These are phyloP conservation scores for Colletotrichum destructivum DNA, from an alignment of 2,329 filamentous ascomycete species.

Conservation along the genomic window DNA sequence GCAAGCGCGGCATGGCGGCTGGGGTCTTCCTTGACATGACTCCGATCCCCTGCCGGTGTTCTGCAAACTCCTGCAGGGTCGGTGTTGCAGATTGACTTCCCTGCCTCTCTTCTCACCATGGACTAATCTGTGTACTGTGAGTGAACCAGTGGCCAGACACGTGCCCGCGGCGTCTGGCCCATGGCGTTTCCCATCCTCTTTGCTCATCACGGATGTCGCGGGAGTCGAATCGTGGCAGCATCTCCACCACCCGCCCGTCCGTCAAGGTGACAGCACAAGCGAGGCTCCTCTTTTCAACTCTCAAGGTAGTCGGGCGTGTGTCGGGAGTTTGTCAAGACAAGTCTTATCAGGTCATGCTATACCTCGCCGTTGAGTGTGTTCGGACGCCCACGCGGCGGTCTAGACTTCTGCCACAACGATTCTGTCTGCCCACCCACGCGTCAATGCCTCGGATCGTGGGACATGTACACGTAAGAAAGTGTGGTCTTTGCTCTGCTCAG, in stretches of 20 bases:
- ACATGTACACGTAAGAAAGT: not conserved
- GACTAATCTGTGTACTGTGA: not conserved
- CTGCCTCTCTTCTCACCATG: not conserved
- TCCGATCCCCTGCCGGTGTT: not conserved
- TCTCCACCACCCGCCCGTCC: not conserved
- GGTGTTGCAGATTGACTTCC: slow-evolving; percentile 29
- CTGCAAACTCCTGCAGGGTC: not conserved
- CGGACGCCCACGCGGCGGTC: not conserved
- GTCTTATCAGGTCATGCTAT: slow-evolving; percentile 14
- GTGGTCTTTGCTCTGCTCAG: slow-evolving; percentile 5
- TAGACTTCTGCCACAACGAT: not conserved
- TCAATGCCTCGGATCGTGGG: not conserved
- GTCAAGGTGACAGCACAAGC: not conserved
- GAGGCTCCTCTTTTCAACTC: not conserved
- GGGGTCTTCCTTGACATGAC: slow-evolving; percentile 18
- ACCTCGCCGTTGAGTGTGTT: not conserved
- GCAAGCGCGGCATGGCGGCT: not conserved
- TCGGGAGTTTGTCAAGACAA: not conserved
- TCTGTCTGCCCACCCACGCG: not conserved
- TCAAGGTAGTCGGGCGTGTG: not conserved
- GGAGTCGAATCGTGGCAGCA: not conserved
- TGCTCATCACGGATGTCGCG: not conserved
- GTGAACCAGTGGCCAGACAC: not conserved
- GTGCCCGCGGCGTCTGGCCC: not conserved
- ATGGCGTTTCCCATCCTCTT: not conserved